Conservation (phyloP, 805 yeast genomes). For the Suhomyces tanzawaensis region DNA sequence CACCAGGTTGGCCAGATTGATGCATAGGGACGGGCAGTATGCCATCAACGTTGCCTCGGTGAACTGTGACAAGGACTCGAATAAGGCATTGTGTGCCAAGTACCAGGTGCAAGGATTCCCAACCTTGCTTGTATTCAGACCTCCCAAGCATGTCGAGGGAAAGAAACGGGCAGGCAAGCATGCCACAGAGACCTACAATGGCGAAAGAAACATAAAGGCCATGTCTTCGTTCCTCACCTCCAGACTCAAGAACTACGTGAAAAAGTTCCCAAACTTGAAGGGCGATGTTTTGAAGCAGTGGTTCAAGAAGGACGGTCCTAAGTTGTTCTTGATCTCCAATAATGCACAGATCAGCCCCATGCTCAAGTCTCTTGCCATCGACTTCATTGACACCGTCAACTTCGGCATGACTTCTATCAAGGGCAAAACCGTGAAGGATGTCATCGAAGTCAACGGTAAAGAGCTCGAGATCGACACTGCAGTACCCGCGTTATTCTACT, state of each 20-base stretch:
- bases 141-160: constrained; percentile 57
- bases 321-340: constrained; percentile 54
- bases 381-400: constrained; percentile 52
- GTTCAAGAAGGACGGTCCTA: constrained; percentile 31
- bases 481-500: constrained; percentile 29
- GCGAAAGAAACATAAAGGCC: constrained; percentile 56
- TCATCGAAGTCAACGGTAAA: constrained; percentile 17
- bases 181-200: constrained; percentile 52
- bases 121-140: constrained; percentile 76
- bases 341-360: constrained; percentile 51
- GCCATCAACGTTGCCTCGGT: constrained; percentile 73
- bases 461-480: constrained; percentile 15
- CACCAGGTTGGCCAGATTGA: constrained; percentile 58
- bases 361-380: constrained; percentile 67
- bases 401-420: constrained; percentile 43
- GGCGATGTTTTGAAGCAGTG: constrained; percentile 23
- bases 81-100: constrained; percentile 66
- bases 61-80: constrained; percentile 72
- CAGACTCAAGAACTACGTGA: constrained; percentile 65
- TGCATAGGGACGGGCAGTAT: constrained; percentile 47
- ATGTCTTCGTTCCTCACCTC: constrained; percentile 54
- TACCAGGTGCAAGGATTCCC: constrained; percentile 78
- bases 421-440: constrained; percentile 17
- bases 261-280: constrained; percentile 39
- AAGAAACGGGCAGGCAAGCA: constrained; percentile 17